A percentile compares a stretch with the other conserved stretches of the same genome.
These are phyloP conservation scores for Micractinium conductrix DNA, from an alignment of 139 green algal genomes.

Conservation along the genomic window DNA sequence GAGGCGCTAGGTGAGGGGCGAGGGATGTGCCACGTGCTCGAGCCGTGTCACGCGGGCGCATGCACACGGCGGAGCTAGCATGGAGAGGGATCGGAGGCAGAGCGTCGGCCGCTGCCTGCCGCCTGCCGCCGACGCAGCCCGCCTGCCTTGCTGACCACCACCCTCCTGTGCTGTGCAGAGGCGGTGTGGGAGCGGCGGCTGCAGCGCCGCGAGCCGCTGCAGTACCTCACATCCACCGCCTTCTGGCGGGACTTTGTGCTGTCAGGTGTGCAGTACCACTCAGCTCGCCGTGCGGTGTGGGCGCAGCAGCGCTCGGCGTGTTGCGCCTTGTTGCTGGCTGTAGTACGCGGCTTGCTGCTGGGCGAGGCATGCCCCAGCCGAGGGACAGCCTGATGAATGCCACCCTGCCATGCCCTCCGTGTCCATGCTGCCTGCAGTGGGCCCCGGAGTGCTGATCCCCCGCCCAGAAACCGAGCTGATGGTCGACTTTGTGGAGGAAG, in stretches of 20 bases:
- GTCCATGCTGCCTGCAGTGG: constrained; percentile 6
- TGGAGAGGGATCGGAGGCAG: no score
- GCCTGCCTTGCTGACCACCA: background rate
- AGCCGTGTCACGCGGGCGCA: background rate
- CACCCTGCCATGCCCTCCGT: background rate
- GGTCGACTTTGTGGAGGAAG: constrained; percentile 71
- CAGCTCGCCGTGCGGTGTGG: no score
- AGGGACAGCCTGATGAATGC: background rate
- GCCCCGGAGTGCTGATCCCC: constrained; percentile 89
- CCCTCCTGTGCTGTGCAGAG: constrained; percentile 26
- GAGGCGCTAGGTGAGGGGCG: constrained; percentile 30
- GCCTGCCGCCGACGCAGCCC: background rate
- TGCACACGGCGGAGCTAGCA: no score
- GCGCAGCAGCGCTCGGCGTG: no score
- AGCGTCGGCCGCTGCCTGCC: background rate
- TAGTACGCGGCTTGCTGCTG: no score
- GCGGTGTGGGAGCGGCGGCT: constrained; percentile 47
- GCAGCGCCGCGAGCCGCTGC: constrained; percentile 79
- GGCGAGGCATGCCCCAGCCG: background rate
- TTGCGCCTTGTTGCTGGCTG: no score
- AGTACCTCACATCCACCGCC: constrained; percentile 86
- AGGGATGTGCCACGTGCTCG: background rate
- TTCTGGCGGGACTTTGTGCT: constrained; percentile 86
- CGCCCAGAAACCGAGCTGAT: constrained; percentile 93
- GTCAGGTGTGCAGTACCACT: no score